Percentiles rank a stretch among this genome's conserved stretches.
phyloP scores from a whole-genome alignment of 176 grass and related monocot genomes.

The Carex pumila region DNA sequence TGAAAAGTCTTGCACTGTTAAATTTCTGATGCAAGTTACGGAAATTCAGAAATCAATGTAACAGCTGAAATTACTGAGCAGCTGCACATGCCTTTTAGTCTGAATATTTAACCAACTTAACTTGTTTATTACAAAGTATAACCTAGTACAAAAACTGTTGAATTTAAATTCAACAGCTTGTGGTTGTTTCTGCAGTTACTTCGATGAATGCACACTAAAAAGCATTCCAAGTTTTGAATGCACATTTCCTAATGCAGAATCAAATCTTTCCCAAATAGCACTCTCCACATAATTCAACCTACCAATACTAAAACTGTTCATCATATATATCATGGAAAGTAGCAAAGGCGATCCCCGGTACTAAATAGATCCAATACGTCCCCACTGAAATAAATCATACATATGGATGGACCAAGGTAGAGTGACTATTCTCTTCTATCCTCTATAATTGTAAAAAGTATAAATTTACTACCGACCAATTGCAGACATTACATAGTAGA shows the following conservation, averaged over 20 bases:
- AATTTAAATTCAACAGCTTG: not conserved
- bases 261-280: slow-evolving; percentile 23
- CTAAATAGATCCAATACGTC: slow-evolving; percentile 3
- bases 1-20: not conserved
- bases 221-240: not conserved
- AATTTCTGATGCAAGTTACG: not conserved
- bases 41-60: not conserved
- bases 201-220: not conserved
- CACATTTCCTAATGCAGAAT: slow-evolving; percentile 19
- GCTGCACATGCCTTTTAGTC: not conserved
- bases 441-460: not conserved
- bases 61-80: not conserved
- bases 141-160: not conserved
- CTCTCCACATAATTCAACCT: slow-evolving; percentile 23
- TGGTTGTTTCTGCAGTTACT: not conserved
- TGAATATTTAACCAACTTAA: not conserved
- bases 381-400: slow-evolving; percentile 17
- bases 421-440: not conserved
- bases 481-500: not conserved
- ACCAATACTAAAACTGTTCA: slow-evolving; percentile 25
- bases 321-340: slow-evolving; percentile 18
- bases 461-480: not conserved
- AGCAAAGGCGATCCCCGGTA: not conserved
- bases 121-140: slow-evolving; percentile 5
- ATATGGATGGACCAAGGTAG: slow-evolving; percentile 20